Evolutionary conservation across 1,284 basidiomycete species (phyloP).

Genomic region (Termitomyces sp.): DNA sequence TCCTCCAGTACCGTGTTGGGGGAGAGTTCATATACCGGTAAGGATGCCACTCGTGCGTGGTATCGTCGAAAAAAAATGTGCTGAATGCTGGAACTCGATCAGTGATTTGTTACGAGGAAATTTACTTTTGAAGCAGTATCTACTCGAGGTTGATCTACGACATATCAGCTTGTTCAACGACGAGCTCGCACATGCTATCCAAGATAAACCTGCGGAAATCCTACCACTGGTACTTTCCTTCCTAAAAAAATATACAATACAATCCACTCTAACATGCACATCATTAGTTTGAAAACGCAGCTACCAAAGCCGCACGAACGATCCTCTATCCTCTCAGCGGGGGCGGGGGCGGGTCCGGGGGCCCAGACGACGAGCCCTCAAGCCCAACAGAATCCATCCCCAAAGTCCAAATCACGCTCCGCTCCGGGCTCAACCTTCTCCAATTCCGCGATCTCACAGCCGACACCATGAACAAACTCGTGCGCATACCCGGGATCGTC

Average conservation of each 20-base stretch:
- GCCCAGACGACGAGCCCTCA: constrained; percentile 51
- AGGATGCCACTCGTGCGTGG: constrained; percentile 3
- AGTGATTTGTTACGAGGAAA: constrained; percentile 91
- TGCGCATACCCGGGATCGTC: constrained; percentile 96
- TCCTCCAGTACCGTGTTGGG: constrained; percentile 82
- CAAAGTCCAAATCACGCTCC: constrained; percentile 86
- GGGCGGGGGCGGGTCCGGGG: constrained; percentile 34
- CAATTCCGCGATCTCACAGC: constrained; percentile 94
- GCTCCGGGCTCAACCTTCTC: constrained; percentile 85
- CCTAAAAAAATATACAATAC: no score
- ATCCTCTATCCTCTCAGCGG: constrained; percentile 75
- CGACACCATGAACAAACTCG: constrained; percentile 91
- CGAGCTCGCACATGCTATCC: constrained; percentile 86
- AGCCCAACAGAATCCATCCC: constrained; percentile 66
- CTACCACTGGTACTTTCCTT: constrained; percentile 84
- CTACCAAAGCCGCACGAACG: constrained; percentile 74
- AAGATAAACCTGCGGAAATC: constrained; percentile 86
- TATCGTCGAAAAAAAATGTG: not conserved
- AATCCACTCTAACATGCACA: not conserved
- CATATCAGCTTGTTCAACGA: constrained; percentile 92
- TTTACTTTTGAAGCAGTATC: constrained; percentile 84
- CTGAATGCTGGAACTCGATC: constrained; percentile 11
- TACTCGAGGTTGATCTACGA: constrained; percentile 89
- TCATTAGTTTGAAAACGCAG: constrained; percentile 85
- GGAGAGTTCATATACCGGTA: constrained; percentile 87